Conservation (phyloP, 805 yeast species). For the Jamesozyma piceae region DNA sequence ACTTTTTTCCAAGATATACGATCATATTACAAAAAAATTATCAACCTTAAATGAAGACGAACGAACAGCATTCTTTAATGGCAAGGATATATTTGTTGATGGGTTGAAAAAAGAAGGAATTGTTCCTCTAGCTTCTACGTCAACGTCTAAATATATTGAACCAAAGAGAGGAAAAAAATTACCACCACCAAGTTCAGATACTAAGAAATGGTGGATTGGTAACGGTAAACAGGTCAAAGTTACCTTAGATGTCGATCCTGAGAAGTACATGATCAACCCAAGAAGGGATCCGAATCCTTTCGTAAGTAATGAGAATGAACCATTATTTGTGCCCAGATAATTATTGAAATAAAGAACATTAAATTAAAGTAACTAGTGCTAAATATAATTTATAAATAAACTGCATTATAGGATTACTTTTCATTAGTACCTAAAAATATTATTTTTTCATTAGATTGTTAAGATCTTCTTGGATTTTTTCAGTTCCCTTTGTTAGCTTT, state of each 20-base stretch:
- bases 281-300: conserved; percentile 67
- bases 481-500: not conserved
- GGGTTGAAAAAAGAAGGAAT: conserved; percentile 11
- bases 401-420: not conserved
- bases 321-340: conserved; percentile 18
- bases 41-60: conserved; percentile 35
- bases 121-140: not conserved
- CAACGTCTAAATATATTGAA: conserved; percentile 4
- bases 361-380: not conserved
- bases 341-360: not conserved
- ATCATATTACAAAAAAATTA: conserved; percentile 38
- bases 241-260: conserved; percentile 33
- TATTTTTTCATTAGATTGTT: not conserved
- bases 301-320: conserved; percentile 38
- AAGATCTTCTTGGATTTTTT: not conserved
- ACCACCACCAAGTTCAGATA: conserved; percentile 85
- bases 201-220: conserved; percentile 85
- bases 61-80: conserved; percentile 42
- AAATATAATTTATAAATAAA: no score
- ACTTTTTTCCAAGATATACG: conserved; percentile 49
- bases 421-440: not conserved
- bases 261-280: conserved; percentile 55
- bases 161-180: conserved; percentile 31
- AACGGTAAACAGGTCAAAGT: conserved; percentile 71
- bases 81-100: conserved; percentile 7